Evolutionary conservation across 805 yeast species (phyloP).

Genomic region (Yamadazyma laniorum): DNA sequence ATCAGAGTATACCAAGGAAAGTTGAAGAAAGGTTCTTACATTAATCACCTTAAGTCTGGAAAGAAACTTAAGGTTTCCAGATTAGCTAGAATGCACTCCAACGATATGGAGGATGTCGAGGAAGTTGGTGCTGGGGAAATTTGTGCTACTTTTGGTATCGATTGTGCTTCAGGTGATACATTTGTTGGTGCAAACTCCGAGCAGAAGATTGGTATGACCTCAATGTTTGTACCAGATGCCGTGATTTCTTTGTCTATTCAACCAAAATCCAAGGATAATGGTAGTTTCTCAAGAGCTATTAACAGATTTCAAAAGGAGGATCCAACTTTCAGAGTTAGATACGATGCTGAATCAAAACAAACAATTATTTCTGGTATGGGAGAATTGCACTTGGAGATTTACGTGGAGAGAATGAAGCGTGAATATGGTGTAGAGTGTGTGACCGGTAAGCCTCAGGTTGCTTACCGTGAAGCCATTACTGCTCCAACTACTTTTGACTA

Average conservation of each 20-base stretch:
- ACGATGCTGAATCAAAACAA: slow-evolving; percentile 88
- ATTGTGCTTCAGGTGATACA: slow-evolving; percentile 98
- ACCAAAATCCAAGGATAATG: slow-evolving; percentile 83
- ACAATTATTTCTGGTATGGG: slow-evolving; percentile 98
- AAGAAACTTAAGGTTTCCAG: slow-evolving; percentile 91
- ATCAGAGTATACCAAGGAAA: slow-evolving; percentile 96
- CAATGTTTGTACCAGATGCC: slow-evolving; percentile 99
- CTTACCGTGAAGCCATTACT: slow-evolving; percentile 91
- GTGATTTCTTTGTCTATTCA: slow-evolving; percentile 89
- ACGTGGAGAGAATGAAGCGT: slow-evolving; percentile 96
- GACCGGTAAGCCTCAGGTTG: slow-evolving; percentile 97
- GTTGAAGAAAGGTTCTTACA: slow-evolving; percentile 84
- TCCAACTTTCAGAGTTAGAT: slow-evolving; percentile 94
- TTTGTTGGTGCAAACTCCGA: slow-evolving; percentile 74
- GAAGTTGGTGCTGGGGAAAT: slow-evolving; percentile 98
- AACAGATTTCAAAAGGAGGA: slow-evolving; percentile 98
- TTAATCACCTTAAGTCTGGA: slow-evolving; percentile 86
- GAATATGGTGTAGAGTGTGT: slow-evolving; percentile 94
- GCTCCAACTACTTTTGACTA: slow-evolving; percentile 77
- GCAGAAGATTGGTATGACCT: slow-evolving; percentile 83
- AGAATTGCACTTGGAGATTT: slow-evolving; percentile 93
- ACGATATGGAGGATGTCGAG: slow-evolving; percentile 97
- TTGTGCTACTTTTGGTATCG: slow-evolving; percentile 98
- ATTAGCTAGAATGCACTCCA: slow-evolving; percentile 96
- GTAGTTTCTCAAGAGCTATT: slow-evolving; percentile 92